Evolutionary conservation across 23 red algal species (phyloP).

Genomic region (Gracilaria domingensis): DNA sequence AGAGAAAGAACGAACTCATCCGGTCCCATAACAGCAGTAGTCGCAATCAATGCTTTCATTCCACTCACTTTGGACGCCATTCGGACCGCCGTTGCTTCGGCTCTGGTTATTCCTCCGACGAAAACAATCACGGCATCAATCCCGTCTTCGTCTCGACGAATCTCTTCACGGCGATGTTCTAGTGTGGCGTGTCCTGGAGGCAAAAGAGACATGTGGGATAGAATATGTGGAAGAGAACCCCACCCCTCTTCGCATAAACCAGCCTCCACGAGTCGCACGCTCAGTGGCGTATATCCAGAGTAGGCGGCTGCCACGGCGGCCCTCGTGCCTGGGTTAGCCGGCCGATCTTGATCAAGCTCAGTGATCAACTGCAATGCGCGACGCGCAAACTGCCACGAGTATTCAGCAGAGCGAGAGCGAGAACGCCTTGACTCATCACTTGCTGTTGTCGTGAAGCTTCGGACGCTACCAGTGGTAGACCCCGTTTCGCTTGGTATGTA

Average conservation of each 20-base stretch:
- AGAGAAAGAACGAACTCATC: conserved; percentile 68
- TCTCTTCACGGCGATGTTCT: conserved; percentile 54
- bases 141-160: conserved; percentile 19
- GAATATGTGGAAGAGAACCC: conserved; percentile 60
- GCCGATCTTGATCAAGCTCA: conserved; percentile 59
- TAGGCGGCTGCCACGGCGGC: conserved; percentile 51
- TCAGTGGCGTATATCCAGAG: conserved; percentile 78
- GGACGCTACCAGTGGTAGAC: conserved; percentile 13
- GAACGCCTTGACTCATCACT: conserved; percentile 26
- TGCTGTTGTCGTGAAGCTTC: conserved; percentile 7
- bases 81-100: conserved; percentile 68
- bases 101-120: conserved; percentile 69
- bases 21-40: conserved; percentile 70
- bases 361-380: conserved; percentile 59
- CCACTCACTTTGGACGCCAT: conserved; percentile 45
- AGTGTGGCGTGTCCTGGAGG: conserved; percentile 67
- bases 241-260: conserved; percentile 59
- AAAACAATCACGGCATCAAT: conserved; percentile 66
- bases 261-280: conserved; percentile 69
- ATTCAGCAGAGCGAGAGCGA: conserved; percentile 32
- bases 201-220: conserved; percentile 58
- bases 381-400: conserved; percentile 83
- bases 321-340: conserved; percentile 25
- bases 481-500: conserved; percentile 39
- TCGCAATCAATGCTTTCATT: conserved; percentile 66